Percentiles rank a stretch among this genome's conserved stretches.
Conservation (phyloP, 768 basidiomycete genomes). For the Cystofilobasidium macerans region DNA sequence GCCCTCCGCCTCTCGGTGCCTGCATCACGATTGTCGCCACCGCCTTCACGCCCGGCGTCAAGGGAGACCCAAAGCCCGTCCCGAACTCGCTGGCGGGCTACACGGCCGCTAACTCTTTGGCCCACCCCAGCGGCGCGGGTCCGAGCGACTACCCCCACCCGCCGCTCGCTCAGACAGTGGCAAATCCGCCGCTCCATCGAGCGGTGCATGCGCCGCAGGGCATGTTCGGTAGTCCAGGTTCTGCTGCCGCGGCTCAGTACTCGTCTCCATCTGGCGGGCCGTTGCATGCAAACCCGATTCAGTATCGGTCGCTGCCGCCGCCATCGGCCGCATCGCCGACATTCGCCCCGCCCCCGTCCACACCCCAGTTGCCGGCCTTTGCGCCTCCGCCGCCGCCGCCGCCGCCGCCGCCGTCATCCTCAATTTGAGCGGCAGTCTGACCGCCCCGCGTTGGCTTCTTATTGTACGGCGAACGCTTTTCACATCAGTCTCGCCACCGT, state of each 20-base stretch:
- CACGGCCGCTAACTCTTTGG: neutral
- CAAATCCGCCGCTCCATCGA: neutral
- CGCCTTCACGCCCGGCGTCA: constrained; percentile 9
- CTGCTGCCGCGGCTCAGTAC: no score
- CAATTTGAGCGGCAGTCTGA: no score
- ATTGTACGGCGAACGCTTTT: no score
- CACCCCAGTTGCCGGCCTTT: no score
- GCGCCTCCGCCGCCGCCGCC: no score
- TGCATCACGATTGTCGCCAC: constrained; percentile 3
- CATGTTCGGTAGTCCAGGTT: no score
- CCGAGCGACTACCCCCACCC: neutral
- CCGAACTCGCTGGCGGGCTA: neutral
- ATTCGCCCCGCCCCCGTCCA: neutral
- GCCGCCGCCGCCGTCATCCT: no score
- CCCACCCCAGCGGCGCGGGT: neutral
- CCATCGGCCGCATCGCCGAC: neutral
- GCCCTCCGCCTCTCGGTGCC: neutral
- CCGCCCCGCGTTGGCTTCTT: no score
- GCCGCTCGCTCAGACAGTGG: neutral
- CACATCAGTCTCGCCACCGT: no score
- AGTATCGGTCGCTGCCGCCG: neutral
- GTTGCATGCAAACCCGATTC: no score
- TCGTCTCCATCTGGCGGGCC: no score
- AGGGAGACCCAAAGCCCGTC: neutral
- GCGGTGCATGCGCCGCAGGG: neutral